Evolutionary conservation across 1,284 basidiomycete genomes (phyloP), one percentile per base, ranked within the genome.

Genomic region (Baeospora myosura): DNA sequence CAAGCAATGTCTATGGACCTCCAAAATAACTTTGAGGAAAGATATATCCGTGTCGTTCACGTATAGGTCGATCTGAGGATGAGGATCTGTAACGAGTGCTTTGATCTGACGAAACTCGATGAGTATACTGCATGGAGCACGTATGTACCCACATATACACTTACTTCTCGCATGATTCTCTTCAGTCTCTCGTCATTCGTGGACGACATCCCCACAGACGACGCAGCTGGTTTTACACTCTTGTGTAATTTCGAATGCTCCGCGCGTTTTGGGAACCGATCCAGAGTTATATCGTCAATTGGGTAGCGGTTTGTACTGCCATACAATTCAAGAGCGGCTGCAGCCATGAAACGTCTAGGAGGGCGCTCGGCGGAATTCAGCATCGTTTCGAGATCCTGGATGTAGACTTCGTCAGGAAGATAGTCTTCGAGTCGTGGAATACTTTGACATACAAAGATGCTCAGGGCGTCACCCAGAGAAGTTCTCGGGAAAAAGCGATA

Each of bases 331-430:
- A 7, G 48, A 8, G 5, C 25, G 14, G 12, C 29, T 20, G 10
- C 28, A 26, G 1, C 11, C 17, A 18, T 42, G 18, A 11, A 41
- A 25, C 5, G 35, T 21, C 47, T 49, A 3, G 31, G 16, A 3
- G 54, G 50, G 3, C 57, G 51, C 20, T 56, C 56, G 6, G 43
- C 51, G 1, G 55, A 56, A 30, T 46, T 49, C 4, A 58, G 46
- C 46, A 58, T 54, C 2, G 57, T 58, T 36, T 58, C 55, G 5
- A 58, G 53, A 40, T 58, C 57, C 57, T 58, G 31, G 8, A 47
- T 17, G 12, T 3, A 3, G 16, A 38, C 3, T n/a, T 36, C 6
- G 11, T 10, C 14, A 17, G 18, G n/a, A 25, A 16, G 21, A 24
- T n/a, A n/a, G 8, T 35, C 21, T 14, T 12, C 20, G 22, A n/a